These are phyloP conservation scores for Alternaria burnsii DNA, from an alignment of 2,329 filamentous ascomycete genomes.

Conservation along the genomic window DNA sequence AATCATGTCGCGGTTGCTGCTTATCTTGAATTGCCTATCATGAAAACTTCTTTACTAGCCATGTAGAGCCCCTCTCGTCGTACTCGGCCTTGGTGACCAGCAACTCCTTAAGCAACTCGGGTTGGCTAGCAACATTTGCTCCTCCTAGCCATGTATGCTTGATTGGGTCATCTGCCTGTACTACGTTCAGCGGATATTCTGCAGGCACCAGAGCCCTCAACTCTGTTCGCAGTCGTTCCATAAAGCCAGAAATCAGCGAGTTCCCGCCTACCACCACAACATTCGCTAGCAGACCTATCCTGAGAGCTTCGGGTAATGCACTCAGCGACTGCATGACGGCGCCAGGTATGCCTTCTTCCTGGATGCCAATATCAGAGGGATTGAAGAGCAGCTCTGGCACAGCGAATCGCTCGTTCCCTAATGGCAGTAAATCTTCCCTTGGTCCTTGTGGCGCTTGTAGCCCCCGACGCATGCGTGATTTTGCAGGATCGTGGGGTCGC, in stretches of 20 bases:
- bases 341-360: slow-evolving; percentile 82
- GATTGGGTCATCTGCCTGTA: slow-evolving; percentile 76
- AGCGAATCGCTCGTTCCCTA: slow-evolving; percentile 90
- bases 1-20: neutral
- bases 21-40: slow-evolving; percentile 3
- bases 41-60: slow-evolving; percentile 77
- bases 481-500: slow-evolving; percentile 77
- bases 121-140: slow-evolving; percentile 76
- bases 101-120: slow-evolving; percentile 68
- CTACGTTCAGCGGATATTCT: slow-evolving; percentile 42
- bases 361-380: slow-evolving; percentile 84
- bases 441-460: slow-evolving; percentile 59
- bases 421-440: slow-evolving; percentile 80
- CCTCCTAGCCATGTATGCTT: slow-evolving; percentile 86
- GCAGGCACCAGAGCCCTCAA: slow-evolving; percentile 64
- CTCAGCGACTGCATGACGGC: slow-evolving; percentile 82
- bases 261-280: slow-evolving; percentile 90
- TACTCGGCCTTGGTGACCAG: slow-evolving; percentile 91
- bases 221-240: slow-evolving; percentile 78
- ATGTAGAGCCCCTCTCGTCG: slow-evolving; percentile 78
- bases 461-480: slow-evolving; percentile 61
- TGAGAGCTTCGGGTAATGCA: slow-evolving; percentile 79
- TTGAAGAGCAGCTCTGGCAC: slow-evolving; percentile 91
- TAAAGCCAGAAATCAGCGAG: slow-evolving; percentile 79
- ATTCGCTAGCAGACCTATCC: slow-evolving; percentile 85